phyloP scores from a whole-genome alignment of 2,329 filamentous ascomycete species.

The Alternaria postmessia region DNA sequence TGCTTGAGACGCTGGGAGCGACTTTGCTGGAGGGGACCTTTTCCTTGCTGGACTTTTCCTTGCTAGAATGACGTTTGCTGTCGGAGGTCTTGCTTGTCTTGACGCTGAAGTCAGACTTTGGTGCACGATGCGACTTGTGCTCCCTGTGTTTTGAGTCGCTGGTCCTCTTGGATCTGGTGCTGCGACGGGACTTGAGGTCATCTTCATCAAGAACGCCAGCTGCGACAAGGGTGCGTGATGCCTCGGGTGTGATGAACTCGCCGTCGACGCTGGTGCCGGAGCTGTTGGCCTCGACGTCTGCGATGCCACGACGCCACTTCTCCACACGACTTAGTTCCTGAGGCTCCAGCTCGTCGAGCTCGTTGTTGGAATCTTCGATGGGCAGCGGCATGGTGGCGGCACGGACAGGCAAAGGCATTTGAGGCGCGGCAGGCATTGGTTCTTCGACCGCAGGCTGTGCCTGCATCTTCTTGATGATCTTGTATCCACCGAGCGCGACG shows the following conservation, averaged over 20 bases:
- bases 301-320: conserved; percentile 69
- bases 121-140: conserved; percentile 41
- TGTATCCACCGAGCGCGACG: conserved; percentile 95
- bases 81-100: conserved; percentile 32
- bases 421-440: conserved; percentile 6
- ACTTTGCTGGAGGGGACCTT: conserved; percentile 10
- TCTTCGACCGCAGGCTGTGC: conserved; percentile 51
- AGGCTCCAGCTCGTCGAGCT: conserved; percentile 66
- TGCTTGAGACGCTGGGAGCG: conserved; percentile 17
- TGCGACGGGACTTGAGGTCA: conserved; percentile 54
- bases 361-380: conserved; percentile 29
- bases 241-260: conserved; percentile 70
- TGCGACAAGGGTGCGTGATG: conserved; percentile 55
- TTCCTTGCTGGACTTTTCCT: conserved; percentile 6
- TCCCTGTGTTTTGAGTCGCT: conserved; percentile 37
- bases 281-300: conserved; percentile 63
- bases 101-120: conserved; percentile 36
- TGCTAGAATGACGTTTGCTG: conserved; percentile 10
- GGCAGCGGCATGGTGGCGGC: conserved; percentile 18
- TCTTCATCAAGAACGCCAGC: conserved; percentile 58
- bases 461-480: conserved; percentile 89
- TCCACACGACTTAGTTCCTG: conserved; percentile 67
- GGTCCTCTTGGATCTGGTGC: conserved; percentile 30
- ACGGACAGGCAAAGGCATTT: conserved; percentile 24
- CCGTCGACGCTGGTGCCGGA: conserved; percentile 69